Base-by-base conservation (phyloP, 2,329 filamentous ascomycete genomes). In the Fusarium continuum region DNA sequence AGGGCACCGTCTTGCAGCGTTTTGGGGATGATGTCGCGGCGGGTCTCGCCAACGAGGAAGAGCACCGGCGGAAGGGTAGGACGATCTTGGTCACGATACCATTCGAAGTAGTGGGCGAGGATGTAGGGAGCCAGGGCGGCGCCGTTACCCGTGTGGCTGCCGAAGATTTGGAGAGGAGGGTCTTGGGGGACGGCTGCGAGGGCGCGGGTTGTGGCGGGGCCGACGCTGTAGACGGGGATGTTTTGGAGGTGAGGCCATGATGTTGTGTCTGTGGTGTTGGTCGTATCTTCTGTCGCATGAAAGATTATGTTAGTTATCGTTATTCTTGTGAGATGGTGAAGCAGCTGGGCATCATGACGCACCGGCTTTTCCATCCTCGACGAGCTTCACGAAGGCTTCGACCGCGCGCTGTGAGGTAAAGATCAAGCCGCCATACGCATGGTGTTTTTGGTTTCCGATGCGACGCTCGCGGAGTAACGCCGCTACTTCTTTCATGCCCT, bases 1-100 rank as follows among this genome's bases (percentile, higher is more conserved):
- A 93, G 76, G 0, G 73, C 68, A 0, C 79, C 72, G 32, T 85
- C 83, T 81, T 88, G 91, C 31, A 98, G 79, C 2, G 86, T 92
- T 68, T 85, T 91, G 2, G 95, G 93, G 63, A 99, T 97, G 65
- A 97, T 87, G 74, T 98, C 95, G 38, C 95, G 82, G 50, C 93
- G 85, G 73, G 93, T 91, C 73, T 97, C 94, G 17, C 95, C 95
- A 0, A 96, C 93, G 13, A 96, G 84, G 74, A 98, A 99, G 1
- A 98, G 79, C 6, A 98, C 75, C 0, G 90, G 84, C 1, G 86
- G 87, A 68, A 87, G 86, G 13, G 66, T 69, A 10, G 73, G 43
- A 44, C 75, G 72, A 31, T 74, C 74, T 29, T 72, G 72, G 36
- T 75, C 74, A 23, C 71, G 62, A 64, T 86, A 83, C 80, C 82